These are phyloP conservation scores for Pseudevernia furfuracea DNA, from an alignment of 495 filamentous ascomycete genomes.

Conservation along the genomic window DNA sequence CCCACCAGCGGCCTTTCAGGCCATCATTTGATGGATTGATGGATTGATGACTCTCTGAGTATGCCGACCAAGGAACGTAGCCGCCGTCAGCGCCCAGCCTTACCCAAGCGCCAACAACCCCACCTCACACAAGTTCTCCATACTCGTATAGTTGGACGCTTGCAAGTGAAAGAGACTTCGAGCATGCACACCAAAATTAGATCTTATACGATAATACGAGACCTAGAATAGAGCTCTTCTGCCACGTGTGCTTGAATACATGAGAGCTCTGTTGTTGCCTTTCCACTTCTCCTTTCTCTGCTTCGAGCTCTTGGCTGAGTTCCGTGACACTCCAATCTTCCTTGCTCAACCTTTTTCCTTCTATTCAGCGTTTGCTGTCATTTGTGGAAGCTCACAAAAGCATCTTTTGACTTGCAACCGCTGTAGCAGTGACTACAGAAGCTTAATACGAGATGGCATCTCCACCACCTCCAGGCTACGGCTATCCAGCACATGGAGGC, in stretches of 20 bases:
- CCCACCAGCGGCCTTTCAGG: background rate
- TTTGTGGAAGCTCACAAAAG: background rate
- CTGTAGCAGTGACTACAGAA: background rate
- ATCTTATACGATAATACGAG: background rate
- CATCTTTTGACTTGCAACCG: background rate
- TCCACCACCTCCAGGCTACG: conserved; percentile 24
- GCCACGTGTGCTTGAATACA: conserved; percentile 8
- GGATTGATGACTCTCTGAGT: no score
- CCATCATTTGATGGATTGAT: background rate
- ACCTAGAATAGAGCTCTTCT: background rate
- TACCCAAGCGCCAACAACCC: conserved; percentile 13
- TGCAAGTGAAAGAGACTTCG: conserved; percentile 3
- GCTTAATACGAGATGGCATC: conserved; percentile 11
- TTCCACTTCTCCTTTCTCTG: conserved; percentile 1
- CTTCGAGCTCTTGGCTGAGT: conserved; percentile 10
- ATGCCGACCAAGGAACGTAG: background rate
- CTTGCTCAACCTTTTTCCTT: background rate
- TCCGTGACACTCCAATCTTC: background rate
- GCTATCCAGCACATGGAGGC: conserved; percentile 13
- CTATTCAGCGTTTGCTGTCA: background rate
- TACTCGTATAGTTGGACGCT: conserved; percentile 5
- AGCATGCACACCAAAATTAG: background rate
- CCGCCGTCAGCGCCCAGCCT: conserved; percentile 13
- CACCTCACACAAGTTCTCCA: conserved; percentile 10
- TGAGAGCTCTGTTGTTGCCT: conserved; percentile 2